Evolutionary conservation across 2,329 filamentous ascomycete species (phyloP).

Genomic region (Blastomyces percursus): DNA sequence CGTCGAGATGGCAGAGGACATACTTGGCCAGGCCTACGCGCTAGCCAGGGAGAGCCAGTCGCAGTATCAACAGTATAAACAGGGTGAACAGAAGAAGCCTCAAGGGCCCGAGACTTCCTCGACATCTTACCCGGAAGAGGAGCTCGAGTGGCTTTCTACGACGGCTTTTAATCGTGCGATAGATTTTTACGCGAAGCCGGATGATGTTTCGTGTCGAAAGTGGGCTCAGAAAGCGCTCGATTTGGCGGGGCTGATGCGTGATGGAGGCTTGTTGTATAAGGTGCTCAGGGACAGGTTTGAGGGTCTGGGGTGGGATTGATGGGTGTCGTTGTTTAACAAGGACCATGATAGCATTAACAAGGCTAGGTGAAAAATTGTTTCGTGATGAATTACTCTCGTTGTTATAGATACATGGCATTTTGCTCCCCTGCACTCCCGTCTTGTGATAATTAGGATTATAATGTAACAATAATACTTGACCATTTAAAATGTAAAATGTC

Average conservation of each 20-base stretch:
- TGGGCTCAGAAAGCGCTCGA: conserved; percentile 30
- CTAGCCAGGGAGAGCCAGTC: conserved; percentile 17
- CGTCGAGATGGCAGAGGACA: conserved; percentile 22
- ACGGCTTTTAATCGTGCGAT: conserved; percentile 46
- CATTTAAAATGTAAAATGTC: too few relatives aligned
- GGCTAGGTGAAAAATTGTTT: not conserved
- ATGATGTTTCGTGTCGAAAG: conserved; percentile 23
- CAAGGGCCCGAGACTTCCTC: conserved; percentile 27
- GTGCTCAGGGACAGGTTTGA: conserved; percentile 22
- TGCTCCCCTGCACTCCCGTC: not conserved
- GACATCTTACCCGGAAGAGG: conserved; percentile 39
- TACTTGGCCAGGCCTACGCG: conserved; percentile 26
- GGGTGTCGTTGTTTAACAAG: not conserved
- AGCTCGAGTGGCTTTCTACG: conserved; percentile 48
- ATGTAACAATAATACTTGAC: not conserved
- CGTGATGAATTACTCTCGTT: not conserved
- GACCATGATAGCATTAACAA: not conserved
- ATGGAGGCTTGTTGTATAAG: conserved; percentile 18
- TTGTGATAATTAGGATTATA: not conserved
- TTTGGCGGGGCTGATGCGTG: conserved; percentile 22
- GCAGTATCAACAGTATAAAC: conserved; percentile 6
- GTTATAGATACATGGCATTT: not conserved
- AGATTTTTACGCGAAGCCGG: conserved; percentile 36
- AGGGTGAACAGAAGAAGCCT: conserved; percentile 12
- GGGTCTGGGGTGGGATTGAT: conserved; percentile 17